Evolutionary conservation across 2,329 filamentous ascomycete species (phyloP).

Genomic region (Colletotrichum eleusines): DNA sequence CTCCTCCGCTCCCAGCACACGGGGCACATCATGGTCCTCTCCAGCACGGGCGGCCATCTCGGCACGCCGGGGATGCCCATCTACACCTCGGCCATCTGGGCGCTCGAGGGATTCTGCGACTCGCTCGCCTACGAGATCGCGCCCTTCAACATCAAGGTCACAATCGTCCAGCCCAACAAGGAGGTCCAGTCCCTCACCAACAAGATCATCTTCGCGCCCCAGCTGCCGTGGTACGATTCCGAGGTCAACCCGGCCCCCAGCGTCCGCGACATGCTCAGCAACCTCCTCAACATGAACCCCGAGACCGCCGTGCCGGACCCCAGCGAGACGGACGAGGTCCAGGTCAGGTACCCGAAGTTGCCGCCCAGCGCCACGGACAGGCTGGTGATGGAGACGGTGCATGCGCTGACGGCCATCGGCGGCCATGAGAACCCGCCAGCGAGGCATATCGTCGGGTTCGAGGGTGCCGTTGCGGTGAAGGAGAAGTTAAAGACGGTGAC

Average conservation of each 20-base stretch:
- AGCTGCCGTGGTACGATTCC: conserved; percentile 74
- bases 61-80: conserved; percentile 92
- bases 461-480: conserved; percentile 88
- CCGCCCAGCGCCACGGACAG: conserved; percentile 76
- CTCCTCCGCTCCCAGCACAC: conserved; percentile 82
- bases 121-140: conserved; percentile 95
- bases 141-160: conserved; percentile 96
- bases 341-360: conserved; percentile 81
- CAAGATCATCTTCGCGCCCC: conserved; percentile 85
- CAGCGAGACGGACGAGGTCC: conserved; percentile 54
- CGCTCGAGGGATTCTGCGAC: conserved; percentile 95
- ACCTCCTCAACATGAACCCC: conserved; percentile 81
- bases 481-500: conserved; percentile 97
- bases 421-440: conserved; percentile 96
- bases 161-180: conserved; percentile 94
- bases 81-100: conserved; percentile 94
- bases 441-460: conserved; percentile 91
- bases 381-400: conserved; percentile 88
- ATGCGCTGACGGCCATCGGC: conserved; percentile 90
- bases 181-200: conserved; percentile 91
- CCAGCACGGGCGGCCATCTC: conserved; percentile 91
- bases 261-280: conserved; percentile 84
- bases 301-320: conserved; percentile 64
- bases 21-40: conserved; percentile 91
- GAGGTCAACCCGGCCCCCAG: conserved; percentile 81